Evolutionary conservation across 306 rosid species (phyloP).

Genomic region (Rosa multiflora): DNA sequence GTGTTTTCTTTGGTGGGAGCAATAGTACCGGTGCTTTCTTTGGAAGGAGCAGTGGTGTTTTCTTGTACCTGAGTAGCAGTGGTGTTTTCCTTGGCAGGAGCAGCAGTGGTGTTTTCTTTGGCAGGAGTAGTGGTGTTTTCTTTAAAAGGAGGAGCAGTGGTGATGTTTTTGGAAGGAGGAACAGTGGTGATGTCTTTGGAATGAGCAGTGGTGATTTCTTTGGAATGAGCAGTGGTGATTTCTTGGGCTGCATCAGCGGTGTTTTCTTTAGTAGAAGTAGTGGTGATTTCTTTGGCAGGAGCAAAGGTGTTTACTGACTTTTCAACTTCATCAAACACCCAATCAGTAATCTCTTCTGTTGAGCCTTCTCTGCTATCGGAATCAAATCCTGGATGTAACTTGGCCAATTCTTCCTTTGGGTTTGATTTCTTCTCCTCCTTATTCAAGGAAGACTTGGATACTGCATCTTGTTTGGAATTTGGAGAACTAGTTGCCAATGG

Average conservation of each 20-base stretch:
- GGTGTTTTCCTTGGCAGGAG: not conserved
- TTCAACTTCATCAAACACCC: slow-evolving; percentile 70
- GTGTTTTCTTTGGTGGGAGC: too few species aligned
- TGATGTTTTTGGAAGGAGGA: too few species aligned
- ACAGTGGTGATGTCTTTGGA: not conserved
- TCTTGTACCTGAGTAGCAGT: not conserved
- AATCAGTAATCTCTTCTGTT: slow-evolving; percentile 60
- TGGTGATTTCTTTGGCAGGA: not conserved
- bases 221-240: too few species aligned
- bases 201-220: too few species aligned
- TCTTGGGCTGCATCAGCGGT: not conserved
- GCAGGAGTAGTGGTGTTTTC: not conserved
- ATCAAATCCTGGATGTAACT: slow-evolving; percentile 36
- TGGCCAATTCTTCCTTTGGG: slow-evolving; percentile 9
- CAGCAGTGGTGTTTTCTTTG: not conserved
- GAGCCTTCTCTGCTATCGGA: slow-evolving; percentile 42
- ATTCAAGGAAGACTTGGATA: slow-evolving; percentile 18
- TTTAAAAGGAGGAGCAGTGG: too few species aligned
- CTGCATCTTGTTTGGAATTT: slow-evolving; percentile 29
- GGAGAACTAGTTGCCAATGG: slow-evolving; percentile 30
- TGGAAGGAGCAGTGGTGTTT: too few species aligned
- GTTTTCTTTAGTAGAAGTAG: not conserved
- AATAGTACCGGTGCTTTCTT: too few species aligned
- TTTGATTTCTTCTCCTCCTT: slow-evolving; percentile 11
- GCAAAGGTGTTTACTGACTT: slow-evolving; percentile 23